Conservation (phyloP, 208 protist species). For the Leishmania tarentolae region DNA sequence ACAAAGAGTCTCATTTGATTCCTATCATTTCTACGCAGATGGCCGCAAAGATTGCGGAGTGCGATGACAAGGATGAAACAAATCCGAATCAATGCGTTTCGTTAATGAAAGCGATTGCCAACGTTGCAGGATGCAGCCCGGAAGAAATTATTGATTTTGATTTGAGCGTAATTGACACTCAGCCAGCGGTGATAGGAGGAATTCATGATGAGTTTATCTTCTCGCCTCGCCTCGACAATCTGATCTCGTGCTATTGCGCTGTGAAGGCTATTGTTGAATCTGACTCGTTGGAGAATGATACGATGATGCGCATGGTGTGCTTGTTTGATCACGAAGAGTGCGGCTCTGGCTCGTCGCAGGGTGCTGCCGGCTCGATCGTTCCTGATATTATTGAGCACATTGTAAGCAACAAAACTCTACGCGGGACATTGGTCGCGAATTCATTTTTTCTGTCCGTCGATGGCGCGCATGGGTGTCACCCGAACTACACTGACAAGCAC, state of each 20-base stretch:
- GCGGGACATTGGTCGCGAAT: conserved; percentile 76
- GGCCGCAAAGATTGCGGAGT: conserved; percentile 25
- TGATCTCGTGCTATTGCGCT: conserved; percentile 94
- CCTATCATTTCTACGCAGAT: conserved; percentile 88
- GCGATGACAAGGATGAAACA: conserved; percentile 12
- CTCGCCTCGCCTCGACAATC: conserved; percentile 95
- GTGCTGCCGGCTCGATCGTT: conserved; percentile 77
- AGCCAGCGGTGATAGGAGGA: conserved; percentile 91
- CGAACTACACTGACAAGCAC: conserved; percentile 96
- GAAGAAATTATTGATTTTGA: conserved; percentile 96
- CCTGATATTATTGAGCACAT: conserved; percentile 83
- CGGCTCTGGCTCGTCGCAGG: conserved; percentile 74
- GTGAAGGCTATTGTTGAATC: conserved; percentile 79
- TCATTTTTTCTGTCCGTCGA: conserved; percentile 96
- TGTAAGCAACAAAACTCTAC: conserved; percentile 36
- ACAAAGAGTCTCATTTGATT: conserved; percentile 95
- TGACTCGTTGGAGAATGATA: conserved; percentile 56
- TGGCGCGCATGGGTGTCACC: conserved; percentile 96
- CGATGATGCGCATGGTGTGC: conserved; percentile 85
- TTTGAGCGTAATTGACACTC: conserved; percentile 94
- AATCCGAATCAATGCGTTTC: conserved; percentile 57
- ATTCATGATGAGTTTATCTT: conserved; percentile 96
- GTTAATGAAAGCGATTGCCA: conserved; percentile 80
- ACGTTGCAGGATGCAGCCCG: conserved; percentile 48
- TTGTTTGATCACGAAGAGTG: conserved; percentile 93